A percentile compares a stretch with the other conserved stretches of the same genome.
Conservation (phyloP, 176 grass and related monocot species). For the Tuctoria greenei region DNA sequence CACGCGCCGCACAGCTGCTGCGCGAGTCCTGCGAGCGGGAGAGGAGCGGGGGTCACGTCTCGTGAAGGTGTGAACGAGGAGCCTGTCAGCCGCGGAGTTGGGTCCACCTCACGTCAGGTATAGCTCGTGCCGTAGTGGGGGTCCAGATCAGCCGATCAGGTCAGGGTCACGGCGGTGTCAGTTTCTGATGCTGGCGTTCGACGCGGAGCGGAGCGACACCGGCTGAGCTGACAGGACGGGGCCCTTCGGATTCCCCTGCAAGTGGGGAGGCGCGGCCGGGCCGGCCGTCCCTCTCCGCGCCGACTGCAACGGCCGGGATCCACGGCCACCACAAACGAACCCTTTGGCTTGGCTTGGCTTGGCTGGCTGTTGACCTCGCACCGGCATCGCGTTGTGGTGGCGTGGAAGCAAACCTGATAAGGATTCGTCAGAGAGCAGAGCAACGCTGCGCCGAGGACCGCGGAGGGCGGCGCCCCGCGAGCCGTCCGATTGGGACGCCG, state of each 20-base stretch:
- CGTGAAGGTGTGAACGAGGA: slow-evolving; percentile 25
- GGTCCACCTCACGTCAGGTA: background rate
- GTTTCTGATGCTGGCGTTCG: background rate
- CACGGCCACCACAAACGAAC: background rate
- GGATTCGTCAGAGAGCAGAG: background rate
- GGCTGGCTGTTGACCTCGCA: background rate
- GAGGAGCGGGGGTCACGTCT: background rate
- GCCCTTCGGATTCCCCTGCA: background rate
- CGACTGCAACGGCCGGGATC: slow-evolving; percentile 11
- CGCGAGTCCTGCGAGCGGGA: slow-evolving; percentile 15
- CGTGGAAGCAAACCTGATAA: slow-evolving; percentile 24
- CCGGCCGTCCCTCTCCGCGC: background rate
- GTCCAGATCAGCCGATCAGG: background rate
- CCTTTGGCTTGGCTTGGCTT: background rate
- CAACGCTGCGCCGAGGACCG: background rate
- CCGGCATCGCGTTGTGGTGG: slow-evolving; percentile 3
- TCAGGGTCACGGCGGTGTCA: slow-evolving; percentile 16
- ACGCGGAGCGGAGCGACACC: background rate
- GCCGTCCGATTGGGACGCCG: slow-evolving; percentile 19
- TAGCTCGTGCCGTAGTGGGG: slow-evolving; percentile 2
- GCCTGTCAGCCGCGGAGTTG: slow-evolving; percentile 21
- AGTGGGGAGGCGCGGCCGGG: background rate
- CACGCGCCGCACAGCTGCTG: slow-evolving; percentile 14
- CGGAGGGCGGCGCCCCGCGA: background rate
- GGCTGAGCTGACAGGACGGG: background rate